Base-by-base conservation (phyloP, 148 eudicot species). In the Polygonum maritimum region DNA sequence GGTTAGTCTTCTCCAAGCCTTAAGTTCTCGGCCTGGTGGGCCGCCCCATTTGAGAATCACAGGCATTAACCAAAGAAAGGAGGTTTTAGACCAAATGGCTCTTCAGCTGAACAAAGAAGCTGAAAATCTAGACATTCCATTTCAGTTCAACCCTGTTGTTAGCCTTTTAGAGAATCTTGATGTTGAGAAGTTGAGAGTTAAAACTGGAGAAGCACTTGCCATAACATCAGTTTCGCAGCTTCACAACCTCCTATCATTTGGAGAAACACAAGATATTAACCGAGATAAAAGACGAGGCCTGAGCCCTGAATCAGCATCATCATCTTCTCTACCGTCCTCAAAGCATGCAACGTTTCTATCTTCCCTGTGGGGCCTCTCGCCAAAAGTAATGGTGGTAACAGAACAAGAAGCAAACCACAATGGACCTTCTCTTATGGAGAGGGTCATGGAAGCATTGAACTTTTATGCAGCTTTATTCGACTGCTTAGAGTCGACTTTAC, bases 371-470 rank as follows among this genome's bases (percentile, higher is more conserved):
- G 75, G 84, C 16, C 85, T 91, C 45, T 88, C 90, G 0, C 97
- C 97, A 8, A 91, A 91, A 52, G 60, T 91, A 11, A 81, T 89
- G 91, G 88, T 89, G 78, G 87, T 91, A 55, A 91, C 89, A 1
- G 97, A 91, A 77, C 97, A 85, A 75, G 97, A 91, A 75, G 85
- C 93, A 6, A 84, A 89, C 80, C 97, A 88, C 69, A 91, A 86
- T 36, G 83, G 86, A 1, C 19, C 47, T 14, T 79, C 80, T 49
- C 73, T 89, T 51, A 85, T 89, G 82, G 93, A 89, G 52, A 84
- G 97, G 57, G 81, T 89, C 11, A 77, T 79, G 44, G 87, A 91
- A 77, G 83, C 97, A 5, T 78, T 91, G 35, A 81, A 86, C 69
- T 91, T 85, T 77, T 91, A 91, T 74, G 97, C 81, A 47, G 88